phyloP scores from a whole-genome alignment of 2,329 filamentous ascomycete genomes.

The Fonsecaea pedrosoi region DNA sequence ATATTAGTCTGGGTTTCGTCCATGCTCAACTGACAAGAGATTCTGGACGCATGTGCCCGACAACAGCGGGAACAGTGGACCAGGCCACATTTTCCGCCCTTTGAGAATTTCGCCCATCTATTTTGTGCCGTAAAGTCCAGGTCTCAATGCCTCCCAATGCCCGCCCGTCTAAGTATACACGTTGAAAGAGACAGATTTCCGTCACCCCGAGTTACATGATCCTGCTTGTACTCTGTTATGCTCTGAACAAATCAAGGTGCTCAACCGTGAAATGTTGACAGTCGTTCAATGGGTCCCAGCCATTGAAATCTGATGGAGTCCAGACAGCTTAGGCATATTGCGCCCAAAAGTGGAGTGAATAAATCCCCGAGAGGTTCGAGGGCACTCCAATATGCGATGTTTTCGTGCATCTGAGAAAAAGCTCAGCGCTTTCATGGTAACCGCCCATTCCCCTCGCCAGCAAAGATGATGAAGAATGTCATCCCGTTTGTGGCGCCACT shows the following conservation, averaged over 20 bases:
- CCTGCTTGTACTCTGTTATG: slow-evolving; percentile 5
- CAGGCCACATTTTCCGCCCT: neutral
- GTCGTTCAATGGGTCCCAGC: slow-evolving; percentile 11
- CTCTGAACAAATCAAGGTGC: neutral
- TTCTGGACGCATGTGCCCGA: neutral
- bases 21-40: neutral
- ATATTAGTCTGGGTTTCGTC: neutral
- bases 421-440: neutral
- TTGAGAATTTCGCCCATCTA: slow-evolving; percentile 5
- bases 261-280: neutral
- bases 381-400: neutral
- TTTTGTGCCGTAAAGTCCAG: slow-evolving; percentile 11
- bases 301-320: neutral
- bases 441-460: neutral
- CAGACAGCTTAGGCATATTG: neutral
- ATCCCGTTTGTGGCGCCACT: neutral
- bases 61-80: neutral
- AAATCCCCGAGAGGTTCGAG: neutral
- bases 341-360: neutral
- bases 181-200: slow-evolving; percentile 4
- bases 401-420: neutral
- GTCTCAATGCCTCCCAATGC: slow-evolving; percentile 3
- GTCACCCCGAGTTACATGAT: slow-evolving; percentile 13
- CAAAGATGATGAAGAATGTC: neutral
- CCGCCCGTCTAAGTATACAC: slow-evolving; percentile 18